phyloP scores from a whole-genome alignment of 441 rosid species.

The Lepidium campestre region DNA sequence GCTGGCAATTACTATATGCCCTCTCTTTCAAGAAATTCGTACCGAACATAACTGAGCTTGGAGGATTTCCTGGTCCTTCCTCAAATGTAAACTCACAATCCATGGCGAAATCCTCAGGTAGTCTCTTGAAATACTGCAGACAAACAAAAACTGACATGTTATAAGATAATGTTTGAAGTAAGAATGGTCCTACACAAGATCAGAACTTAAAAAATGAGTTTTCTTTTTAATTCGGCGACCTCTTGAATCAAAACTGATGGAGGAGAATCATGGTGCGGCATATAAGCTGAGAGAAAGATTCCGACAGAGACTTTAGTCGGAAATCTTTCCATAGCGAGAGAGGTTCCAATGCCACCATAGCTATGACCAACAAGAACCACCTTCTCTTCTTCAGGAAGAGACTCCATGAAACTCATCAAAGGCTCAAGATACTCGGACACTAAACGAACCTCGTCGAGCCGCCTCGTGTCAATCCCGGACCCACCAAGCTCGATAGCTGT shows the following conservation, averaged over 20 bases:
- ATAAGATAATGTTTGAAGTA: not conserved
- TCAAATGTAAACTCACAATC: conserved; percentile 30
- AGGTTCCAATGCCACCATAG: conserved; percentile 44
- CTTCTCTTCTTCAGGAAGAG: conserved; percentile 33
- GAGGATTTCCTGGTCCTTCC: conserved; percentile 26
- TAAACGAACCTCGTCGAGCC: conserved; percentile 34
- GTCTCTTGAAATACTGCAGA: conserved; percentile 25
- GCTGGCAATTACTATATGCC: conserved; percentile 19
- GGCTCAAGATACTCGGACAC: conserved; percentile 50
- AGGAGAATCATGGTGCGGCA: conserved; percentile 41
- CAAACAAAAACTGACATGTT: conserved; percentile 2
- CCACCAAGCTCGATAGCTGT: conserved; percentile 55
- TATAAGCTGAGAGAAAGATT: conserved; percentile 43
- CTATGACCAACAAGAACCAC: conserved; percentile 66
- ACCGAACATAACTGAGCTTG: conserved; percentile 31
- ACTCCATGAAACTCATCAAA: conserved; percentile 45
- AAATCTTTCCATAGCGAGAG: conserved; percentile 55
- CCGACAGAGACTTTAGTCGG: conserved; percentile 47
- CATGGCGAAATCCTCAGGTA: conserved; percentile 30
- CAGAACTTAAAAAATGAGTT: not conserved
- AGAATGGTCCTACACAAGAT: not conserved
- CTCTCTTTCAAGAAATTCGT: conserved; percentile 27
- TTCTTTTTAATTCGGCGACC: not conserved
- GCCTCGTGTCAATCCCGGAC: conserved; percentile 45
- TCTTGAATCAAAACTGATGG: conserved; percentile 25